phyloP scores from a whole-genome alignment of 768 basidiomycete species.

The Pholiota microspora region DNA sequence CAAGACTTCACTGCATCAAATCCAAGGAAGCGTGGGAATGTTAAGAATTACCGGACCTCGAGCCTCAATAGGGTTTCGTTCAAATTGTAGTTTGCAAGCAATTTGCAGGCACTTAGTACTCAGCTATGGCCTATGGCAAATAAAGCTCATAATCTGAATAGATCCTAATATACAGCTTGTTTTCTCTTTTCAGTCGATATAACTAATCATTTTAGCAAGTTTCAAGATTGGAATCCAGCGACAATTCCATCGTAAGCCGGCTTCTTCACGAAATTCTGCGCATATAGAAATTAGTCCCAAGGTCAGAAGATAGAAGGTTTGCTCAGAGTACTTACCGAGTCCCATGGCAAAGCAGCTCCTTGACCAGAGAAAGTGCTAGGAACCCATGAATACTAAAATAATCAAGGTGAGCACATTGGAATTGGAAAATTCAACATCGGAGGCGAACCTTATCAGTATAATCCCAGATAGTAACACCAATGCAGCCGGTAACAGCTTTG shows the following conservation, averaged over 20 bases:
- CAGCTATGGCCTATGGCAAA: too few species aligned
- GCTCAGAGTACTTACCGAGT: conserved; percentile 24
- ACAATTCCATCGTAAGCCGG: conserved; percentile 48
- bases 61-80: too few species aligned
- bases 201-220: too few species aligned
- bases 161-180: too few species aligned
- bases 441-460: conserved; percentile 36
- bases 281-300: neutral
- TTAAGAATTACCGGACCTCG: too few species aligned
- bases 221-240: conserved; percentile 25
- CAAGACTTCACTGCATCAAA: neutral
- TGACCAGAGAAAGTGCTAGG: conserved; percentile 36
- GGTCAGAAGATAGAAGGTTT: neutral
- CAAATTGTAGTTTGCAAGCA: too few species aligned
- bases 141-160: too few species aligned
- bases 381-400: conserved; percentile 37
- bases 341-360: conserved; percentile 38
- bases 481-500: conserved; percentile 37
- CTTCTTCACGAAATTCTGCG: conserved; percentile 38
- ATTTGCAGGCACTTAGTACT: too few species aligned
- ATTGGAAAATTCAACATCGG: neutral
- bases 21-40: conserved; percentile 5
- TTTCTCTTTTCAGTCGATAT: too few species aligned
- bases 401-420: neutral
- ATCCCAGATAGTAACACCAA: conserved; percentile 48